These are phyloP conservation scores for Wallacemonas sp. DNA, from an alignment of 208 protist species.

Conservation along the genomic window DNA sequence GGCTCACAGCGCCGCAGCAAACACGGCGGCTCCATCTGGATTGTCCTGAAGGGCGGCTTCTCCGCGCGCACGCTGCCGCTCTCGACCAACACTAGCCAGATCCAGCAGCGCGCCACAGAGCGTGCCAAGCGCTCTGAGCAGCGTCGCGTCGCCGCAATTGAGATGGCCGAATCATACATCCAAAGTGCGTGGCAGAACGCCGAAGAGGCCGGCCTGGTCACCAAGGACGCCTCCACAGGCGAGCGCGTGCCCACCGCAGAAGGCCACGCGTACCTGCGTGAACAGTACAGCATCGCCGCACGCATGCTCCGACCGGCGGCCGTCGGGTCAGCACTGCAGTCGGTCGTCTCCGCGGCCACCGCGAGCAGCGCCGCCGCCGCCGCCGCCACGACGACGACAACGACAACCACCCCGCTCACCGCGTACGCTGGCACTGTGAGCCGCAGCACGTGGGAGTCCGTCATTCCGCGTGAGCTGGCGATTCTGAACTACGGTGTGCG, in stretches of 20 bases:
- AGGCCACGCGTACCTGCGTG: conserved; percentile 63
- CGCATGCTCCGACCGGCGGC: conserved; percentile 41
- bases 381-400: neutral
- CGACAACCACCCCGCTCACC: neutral
- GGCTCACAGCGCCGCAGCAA: conserved; percentile 29
- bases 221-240: conserved; percentile 16
- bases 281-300: conserved; percentile 71
- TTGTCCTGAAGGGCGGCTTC: conserved; percentile 84
- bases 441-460: conserved; percentile 4
- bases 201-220: conserved; percentile 43
- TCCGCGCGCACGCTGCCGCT: conserved; percentile 31
- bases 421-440: neutral
- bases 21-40: conserved; percentile 70
- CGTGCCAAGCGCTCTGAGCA: conserved; percentile 47
- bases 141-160: conserved; percentile 46
- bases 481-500: conserved; percentile 7
- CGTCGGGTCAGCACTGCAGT: conserved; percentile 23
- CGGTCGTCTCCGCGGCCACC: conserved; percentile 39
- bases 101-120: conserved; percentile 10
- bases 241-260: conserved; percentile 39
- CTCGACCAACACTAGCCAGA: neutral
- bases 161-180: conserved; percentile 64
- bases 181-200: conserved; percentile 76
- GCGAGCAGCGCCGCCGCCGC: neutral
- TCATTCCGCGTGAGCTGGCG: conserved; percentile 8